These are phyloP conservation scores for Arthrobotrys iridis DNA, from an alignment of 2,329 filamentous ascomycete species.

Conservation along the genomic window DNA sequence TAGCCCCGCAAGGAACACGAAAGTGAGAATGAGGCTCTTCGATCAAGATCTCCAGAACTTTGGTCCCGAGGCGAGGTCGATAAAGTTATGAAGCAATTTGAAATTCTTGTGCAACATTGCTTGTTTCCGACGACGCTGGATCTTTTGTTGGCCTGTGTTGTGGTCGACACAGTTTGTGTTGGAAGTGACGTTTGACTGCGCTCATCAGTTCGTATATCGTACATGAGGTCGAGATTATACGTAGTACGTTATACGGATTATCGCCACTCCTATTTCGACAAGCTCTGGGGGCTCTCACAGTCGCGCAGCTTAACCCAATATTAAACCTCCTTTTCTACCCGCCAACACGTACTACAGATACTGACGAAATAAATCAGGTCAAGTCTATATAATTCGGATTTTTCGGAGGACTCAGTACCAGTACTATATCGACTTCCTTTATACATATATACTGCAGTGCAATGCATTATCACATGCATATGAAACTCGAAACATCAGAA, in stretches of 20 bases:
- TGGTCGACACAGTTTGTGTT: constrained; percentile 12
- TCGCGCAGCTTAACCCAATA: too few relatives aligned
- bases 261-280: too few relatives aligned
- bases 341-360: too few relatives aligned
- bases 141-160: constrained; percentile 1
- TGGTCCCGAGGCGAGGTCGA: background rate
- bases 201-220: background rate
- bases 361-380: too few relatives aligned
- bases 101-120: constrained; percentile 18
- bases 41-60: background rate
- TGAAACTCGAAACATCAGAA: background rate
- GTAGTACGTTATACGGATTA: too few relatives aligned
- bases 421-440: too few relatives aligned
- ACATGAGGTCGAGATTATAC: background rate
- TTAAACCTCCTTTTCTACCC: too few relatives aligned
- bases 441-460: background rate
- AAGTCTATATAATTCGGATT: too few relatives aligned
- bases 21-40: constrained; percentile 10
- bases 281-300: too few relatives aligned
- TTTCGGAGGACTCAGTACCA: too few relatives aligned
- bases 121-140: constrained; percentile 8
- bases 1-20: constrained; percentile 11
- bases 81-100: constrained; percentile 9
- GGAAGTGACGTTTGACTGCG: constrained; percentile 6
- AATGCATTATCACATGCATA: background rate